Evolutionary conservation across 1,284 basidiomycete genomes (phyloP).

Genomic region (Singerocomus inundabilis): DNA sequence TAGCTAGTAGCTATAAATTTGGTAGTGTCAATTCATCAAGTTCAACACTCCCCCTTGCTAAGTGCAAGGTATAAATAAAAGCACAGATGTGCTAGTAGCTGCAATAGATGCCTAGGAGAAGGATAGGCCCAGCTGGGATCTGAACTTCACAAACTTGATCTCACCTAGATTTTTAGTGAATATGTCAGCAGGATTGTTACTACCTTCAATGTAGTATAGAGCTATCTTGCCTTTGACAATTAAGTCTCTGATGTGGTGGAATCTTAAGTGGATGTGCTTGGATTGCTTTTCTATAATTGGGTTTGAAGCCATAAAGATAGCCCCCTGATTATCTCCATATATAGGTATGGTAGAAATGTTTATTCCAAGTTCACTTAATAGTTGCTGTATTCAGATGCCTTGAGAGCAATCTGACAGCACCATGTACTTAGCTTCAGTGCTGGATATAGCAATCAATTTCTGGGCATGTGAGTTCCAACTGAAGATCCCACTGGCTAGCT

Average conservation of each 20-base stretch:
- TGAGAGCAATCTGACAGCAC: conserved; percentile 1
- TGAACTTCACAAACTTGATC: background rate
- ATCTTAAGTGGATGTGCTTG: background rate
- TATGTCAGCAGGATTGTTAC: background rate
- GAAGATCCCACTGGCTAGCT: background rate
- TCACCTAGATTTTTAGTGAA: background rate
- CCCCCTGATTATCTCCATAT: conserved; percentile 38
- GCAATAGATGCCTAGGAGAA: too few species aligned
- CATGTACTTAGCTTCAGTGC: too few species aligned
- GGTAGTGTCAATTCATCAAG: too few species aligned
- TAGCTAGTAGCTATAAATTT: too few species aligned
- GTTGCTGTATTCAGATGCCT: conserved; percentile 21
- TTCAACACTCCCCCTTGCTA: too few species aligned
- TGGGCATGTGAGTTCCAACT: background rate
- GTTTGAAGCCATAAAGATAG: conserved; percentile 34
- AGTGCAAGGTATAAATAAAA: too few species aligned
- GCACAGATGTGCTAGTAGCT: too few species aligned
- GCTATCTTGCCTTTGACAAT: background rate
- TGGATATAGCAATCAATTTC: background rate
- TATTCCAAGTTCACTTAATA: conserved; percentile 25
- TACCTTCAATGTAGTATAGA: background rate
- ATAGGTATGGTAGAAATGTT: conserved; percentile 14
- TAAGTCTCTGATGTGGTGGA: background rate
- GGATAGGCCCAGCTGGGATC: too few species aligned
- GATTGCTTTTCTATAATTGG: conserved; percentile 20